Base-by-base conservation (phyloP, 441 rosid genomes). In the Melianthus villosus region DNA sequence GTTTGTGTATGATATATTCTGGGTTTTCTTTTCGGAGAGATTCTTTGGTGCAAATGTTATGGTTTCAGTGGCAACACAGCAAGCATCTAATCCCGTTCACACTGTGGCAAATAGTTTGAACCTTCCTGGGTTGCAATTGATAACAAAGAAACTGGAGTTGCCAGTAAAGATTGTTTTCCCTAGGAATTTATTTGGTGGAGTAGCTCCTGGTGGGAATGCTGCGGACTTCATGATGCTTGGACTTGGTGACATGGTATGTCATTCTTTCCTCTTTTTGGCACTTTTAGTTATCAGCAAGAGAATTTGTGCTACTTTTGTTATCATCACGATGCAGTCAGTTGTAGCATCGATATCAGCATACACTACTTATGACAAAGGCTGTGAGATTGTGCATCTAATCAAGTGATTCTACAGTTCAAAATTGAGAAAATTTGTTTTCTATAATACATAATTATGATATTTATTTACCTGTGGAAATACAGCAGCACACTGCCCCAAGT, bases 11-110 rank as follows among this genome's bases (percentile, higher is more conserved):
- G 97, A 89, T 63, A 83, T 87, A 36, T 87, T 87, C 63, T 87
- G 97, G 97, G 97, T 87, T 48, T 87, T 87, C 76, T 87, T 72
- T 72, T 83, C 97, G 9, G 93, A 87, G 72, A 83, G 85, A 53
- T 74, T 80, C 63, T 87, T 87, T 57, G 97, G 97, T 51, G 93
- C 89, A 44, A 87, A 83, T 41, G 97, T 87, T 48, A 87, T 87
- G 97, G 95, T 87, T 11, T 70, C 95, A 0, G 97, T 87, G 35
- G 97, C 95, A 43, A 87, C 93, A 19, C 91, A 83, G 42, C 87
- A 80, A 57, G 97, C 97, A 22, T 76, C 87, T 16, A 87, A 83
- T 64, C 95, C 97, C 2, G 79, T 83, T 53, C 95, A 83, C 58
- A 83, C 93, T 0, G 93, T 83, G 32, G 97, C 93, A 16, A 73